Evolutionary conservation across 2,329 filamentous ascomycete species (phyloP).

Genomic region (Rutstroemia sp.): DNA sequence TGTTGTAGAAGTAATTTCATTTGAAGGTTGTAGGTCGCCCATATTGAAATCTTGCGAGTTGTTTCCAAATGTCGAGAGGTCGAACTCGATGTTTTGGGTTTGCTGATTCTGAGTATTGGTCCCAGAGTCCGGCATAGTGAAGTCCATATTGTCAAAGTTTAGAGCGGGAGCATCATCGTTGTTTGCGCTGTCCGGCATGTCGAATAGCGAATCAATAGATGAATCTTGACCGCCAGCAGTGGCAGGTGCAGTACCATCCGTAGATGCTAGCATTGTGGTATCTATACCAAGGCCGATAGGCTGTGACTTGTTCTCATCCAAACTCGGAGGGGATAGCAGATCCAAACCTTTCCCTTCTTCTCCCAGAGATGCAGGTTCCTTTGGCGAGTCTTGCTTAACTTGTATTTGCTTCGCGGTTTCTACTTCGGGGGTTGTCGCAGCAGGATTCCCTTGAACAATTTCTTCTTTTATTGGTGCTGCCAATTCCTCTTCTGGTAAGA

Average conservation of each 20-base stretch:
- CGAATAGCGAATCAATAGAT: conserved; percentile 26
- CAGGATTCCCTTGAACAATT: conserved; percentile 5
- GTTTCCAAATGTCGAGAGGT: conserved; percentile 26
- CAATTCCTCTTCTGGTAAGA: not conserved
- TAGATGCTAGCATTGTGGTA: conserved; percentile 12
- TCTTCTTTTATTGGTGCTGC: conserved; percentile 17
- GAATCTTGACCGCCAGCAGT: conserved; percentile 20
- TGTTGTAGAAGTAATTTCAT: conserved; percentile 12
- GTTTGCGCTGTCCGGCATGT: conserved; percentile 15
- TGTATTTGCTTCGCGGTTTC: not conserved
- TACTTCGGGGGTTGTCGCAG: not conserved
- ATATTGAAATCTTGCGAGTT: conserved; percentile 34
- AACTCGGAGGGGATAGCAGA: conserved; percentile 18
- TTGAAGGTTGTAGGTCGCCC: conserved; percentile 26
- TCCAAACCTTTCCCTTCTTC: conserved; percentile 5
- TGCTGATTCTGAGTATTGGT: conserved; percentile 16
- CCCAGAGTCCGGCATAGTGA: conserved; percentile 15
- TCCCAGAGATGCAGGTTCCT: conserved; percentile 9
- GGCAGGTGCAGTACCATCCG: conserved; percentile 10
- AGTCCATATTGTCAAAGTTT: conserved; percentile 26
- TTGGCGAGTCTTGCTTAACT: conserved; percentile 11
- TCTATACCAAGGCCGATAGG: conserved; percentile 21
- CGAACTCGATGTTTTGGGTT: conserved; percentile 23
- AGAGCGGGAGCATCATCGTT: conserved; percentile 16
- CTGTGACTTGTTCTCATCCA: conserved; percentile 12